Evolutionary conservation across 2,329 filamentous ascomycete species (phyloP), one percentile per base, ranked within the genome.

Genomic region (Ceratocystis cubensis): DNA sequence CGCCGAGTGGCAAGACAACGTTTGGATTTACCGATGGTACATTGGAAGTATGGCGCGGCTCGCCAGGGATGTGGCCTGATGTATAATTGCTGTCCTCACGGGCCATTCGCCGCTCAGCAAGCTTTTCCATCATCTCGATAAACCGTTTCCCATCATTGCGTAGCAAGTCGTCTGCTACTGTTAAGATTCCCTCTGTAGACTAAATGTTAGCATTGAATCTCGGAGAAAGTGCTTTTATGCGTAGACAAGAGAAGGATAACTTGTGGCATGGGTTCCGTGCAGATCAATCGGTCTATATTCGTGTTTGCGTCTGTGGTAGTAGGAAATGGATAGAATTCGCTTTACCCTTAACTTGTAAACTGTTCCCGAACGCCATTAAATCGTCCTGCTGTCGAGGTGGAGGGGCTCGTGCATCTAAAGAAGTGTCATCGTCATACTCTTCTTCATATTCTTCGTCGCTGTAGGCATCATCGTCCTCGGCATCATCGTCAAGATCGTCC

Each of bases 61-160:
- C 63, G 17, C 33, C 63, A 7, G 22, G 7, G 6, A 45, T 17
- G 28, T 66, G 64, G 13, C 44, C 22, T 41, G 44, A 46, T 61
- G 45, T 28, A 48, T 50, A 61, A 48, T 45, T 61, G 33, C 96
- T 91, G 77, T 94, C 92, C 79, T 97, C 93, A 71, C 94, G 88
- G 74, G 92, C 90, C 93, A 99, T 96, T 72, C 94, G 86, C 72
- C 93, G 89, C 78, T 99, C 94, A 46, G 94, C 94, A 72, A 99
- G 83, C 78, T 97, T 93, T 76, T 99, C 94, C 94, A 99, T 99
- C 94, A 99, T 99, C 76, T 99, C 94, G 77, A 99, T 99, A 79
- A 99, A 99, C 74, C 96, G 96, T 77, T 96, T 96, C 73, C 94
- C 94, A 76, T 99, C 94, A 77, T 99, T 99, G 77, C 97, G 97